These are phyloP conservation scores for Luvunga scandens DNA, from an alignment of 345 rosid species.

Conservation along the genomic window DNA sequence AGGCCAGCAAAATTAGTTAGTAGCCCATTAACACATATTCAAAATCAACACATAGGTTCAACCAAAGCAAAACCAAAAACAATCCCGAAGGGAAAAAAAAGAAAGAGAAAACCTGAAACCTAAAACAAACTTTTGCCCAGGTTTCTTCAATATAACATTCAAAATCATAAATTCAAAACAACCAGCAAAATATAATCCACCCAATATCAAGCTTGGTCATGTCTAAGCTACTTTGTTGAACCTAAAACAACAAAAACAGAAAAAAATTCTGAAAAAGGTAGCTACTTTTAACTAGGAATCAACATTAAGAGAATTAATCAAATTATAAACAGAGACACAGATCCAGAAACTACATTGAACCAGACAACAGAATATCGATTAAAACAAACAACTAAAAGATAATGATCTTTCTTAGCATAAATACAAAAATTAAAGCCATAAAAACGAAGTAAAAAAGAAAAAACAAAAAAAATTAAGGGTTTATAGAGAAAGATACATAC, in stretches of 20 bases:
- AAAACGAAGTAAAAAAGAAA: not conserved
- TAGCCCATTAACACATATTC: not conserved
- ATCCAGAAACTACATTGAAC: not conserved
- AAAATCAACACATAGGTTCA: not conserved
- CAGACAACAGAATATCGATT: not conserved
- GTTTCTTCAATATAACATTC: not conserved
- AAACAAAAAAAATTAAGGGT: not conserved
- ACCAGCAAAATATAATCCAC: not conserved
- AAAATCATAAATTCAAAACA: not conserved
- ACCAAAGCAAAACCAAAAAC: not conserved
- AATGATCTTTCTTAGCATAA: not conserved
- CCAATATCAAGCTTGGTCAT: not conserved
- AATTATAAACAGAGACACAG: not conserved
- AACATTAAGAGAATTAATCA: not conserved
- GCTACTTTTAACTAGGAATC: not conserved
- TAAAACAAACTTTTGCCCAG: not conserved
- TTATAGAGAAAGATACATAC: constrained; percentile 22
- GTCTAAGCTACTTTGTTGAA: not conserved
- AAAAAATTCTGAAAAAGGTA: not conserved
- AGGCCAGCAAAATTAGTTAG: not conserved
- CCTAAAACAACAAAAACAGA: no score
- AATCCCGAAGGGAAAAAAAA: no score
- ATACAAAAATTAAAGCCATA: not conserved
- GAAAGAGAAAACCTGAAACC: no score
- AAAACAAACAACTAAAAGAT: not conserved